These are phyloP conservation scores for Cryptomeria japonica DNA, from an alignment of 75 land plant species.

Conservation along the genomic window DNA sequence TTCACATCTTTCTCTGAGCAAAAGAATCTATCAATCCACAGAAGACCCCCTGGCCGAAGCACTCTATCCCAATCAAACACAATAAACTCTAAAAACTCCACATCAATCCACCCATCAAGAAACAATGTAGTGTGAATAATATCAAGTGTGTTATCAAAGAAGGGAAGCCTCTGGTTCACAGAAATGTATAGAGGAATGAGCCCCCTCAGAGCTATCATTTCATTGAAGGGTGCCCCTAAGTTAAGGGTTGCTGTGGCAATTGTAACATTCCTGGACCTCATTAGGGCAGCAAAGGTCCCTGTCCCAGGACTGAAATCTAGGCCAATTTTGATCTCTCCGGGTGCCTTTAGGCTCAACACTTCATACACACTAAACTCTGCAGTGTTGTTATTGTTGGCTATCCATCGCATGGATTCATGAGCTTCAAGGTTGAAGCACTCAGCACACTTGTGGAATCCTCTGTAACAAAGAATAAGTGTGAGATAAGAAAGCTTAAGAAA, in stretches of 20 bases:
- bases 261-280: slow-evolving; percentile 43
- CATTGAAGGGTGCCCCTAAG: slow-evolving; percentile 63
- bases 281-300: slow-evolving; percentile 57
- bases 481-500: not conserved
- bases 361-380: slow-evolving; percentile 44
- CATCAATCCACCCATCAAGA: slow-evolving; percentile 60
- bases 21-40: slow-evolving; percentile 63
- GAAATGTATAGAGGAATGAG: slow-evolving; percentile 52
- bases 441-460: slow-evolving; percentile 54
- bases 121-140: slow-evolving; percentile 48
- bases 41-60: slow-evolving; percentile 50
- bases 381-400: not conserved
- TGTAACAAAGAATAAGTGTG: not conserved
- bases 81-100: slow-evolving; percentile 42
- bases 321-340: slow-evolving; percentile 50
- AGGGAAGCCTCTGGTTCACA: slow-evolving; percentile 44
- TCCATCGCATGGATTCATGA: slow-evolving; percentile 18
- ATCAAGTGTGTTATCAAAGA: slow-evolving; percentile 62
- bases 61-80: slow-evolving; percentile 59
- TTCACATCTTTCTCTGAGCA: slow-evolving; percentile 41
- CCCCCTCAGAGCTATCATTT: slow-evolving; percentile 52
- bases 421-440: slow-evolving; percentile 37
- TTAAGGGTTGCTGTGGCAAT: slow-evolving; percentile 50
- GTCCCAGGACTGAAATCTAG: slow-evolving; percentile 40
- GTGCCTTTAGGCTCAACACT: slow-evolving; percentile 30